phyloP scores from a whole-genome alignment of 2,329 filamentous ascomycete species.

The Trichoderma oligosporum region DNA sequence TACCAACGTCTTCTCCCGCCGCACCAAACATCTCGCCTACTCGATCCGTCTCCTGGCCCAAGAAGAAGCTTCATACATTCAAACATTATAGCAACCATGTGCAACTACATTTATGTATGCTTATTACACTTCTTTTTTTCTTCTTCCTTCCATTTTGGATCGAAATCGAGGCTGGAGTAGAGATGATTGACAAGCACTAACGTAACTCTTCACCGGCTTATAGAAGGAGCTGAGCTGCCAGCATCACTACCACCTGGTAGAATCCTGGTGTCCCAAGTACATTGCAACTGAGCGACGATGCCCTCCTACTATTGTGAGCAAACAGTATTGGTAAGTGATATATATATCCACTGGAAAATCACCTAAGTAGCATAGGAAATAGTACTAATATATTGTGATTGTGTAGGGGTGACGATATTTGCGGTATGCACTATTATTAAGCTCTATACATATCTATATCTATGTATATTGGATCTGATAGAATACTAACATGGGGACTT shows the following conservation, averaged over 20 bases:
- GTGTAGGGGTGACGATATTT: constrained; percentile 43
- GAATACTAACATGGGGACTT: constrained; percentile 17
- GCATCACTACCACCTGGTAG: constrained; percentile 48
- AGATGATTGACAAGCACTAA: constrained; percentile 15
- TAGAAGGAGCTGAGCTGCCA: constrained; percentile 52
- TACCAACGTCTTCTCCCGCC: background rate
- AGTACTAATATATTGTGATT: constrained; percentile 26
- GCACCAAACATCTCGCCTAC: background rate
- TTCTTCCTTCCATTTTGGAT: background rate
- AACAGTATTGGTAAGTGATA: constrained; percentile 42
- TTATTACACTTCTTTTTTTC: background rate
- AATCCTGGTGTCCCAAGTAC: constrained; percentile 45
- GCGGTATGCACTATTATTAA: constrained; percentile 34
- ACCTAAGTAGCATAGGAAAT: background rate
- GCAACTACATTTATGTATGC: constrained; percentile 50
- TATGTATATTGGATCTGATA: background rate
- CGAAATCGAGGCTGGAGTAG: background rate
- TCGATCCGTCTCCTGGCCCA: background rate
- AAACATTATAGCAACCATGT: constrained; percentile 37
- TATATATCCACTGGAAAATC: background rate
- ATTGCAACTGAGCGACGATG: constrained; percentile 44
- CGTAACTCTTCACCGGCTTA: background rate
- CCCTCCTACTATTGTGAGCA: constrained; percentile 42
- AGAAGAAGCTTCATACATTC: background rate
- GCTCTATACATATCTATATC: background rate